A percentile compares a stretch with the other conserved stretches of the same genome.
phyloP scores from a whole-genome alignment of 1,284 basidiomycete genomes.

The Cerrena zonata region DNA sequence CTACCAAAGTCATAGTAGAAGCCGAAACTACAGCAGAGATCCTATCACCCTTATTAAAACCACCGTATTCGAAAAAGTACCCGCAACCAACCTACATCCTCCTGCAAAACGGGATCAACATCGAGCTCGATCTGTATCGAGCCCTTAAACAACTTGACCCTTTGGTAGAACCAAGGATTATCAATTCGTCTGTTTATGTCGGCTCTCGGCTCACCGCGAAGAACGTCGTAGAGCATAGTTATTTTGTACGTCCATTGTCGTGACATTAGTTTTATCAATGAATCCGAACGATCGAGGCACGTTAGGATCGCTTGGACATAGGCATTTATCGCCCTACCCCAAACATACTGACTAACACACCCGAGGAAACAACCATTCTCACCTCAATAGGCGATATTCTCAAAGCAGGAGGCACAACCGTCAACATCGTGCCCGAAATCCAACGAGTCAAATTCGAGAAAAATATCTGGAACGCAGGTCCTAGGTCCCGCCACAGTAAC shows the following conservation, averaged over 20 bases:
- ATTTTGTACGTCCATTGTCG: constrained; percentile 48
- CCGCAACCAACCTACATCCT: constrained; percentile 60
- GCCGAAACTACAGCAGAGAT: constrained; percentile 51
- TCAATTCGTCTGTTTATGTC: constrained; percentile 52
- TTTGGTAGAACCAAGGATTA: constrained; percentile 41
- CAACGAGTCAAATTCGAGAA: constrained; percentile 58
- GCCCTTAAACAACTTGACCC: constrained; percentile 37
- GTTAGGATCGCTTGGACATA: constrained; percentile 45
- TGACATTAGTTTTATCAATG: no score
- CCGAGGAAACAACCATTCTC: constrained; percentile 40
- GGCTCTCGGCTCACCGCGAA: constrained; percentile 42
- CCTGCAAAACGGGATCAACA: constrained; percentile 73
- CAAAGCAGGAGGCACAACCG: constrained; percentile 42
- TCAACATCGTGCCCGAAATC: constrained; percentile 52
- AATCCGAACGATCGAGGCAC: not conserved
- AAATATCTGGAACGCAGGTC: constrained; percentile 60
- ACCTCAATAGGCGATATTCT: constrained; percentile 44
- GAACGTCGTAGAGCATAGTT: constrained; percentile 45
- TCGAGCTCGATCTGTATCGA: constrained; percentile 64
- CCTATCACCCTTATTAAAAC: constrained; percentile 52
- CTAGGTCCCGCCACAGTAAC: constrained; percentile 51
- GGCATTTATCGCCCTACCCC: constrained; percentile 49
- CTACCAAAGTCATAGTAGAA: constrained; percentile 74
- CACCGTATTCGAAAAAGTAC: constrained; percentile 41
- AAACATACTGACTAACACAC: constrained; percentile 37